Conservation (phyloP, 2,329 filamentous ascomycete species). For the Ascocoryne sarcoides region DNA sequence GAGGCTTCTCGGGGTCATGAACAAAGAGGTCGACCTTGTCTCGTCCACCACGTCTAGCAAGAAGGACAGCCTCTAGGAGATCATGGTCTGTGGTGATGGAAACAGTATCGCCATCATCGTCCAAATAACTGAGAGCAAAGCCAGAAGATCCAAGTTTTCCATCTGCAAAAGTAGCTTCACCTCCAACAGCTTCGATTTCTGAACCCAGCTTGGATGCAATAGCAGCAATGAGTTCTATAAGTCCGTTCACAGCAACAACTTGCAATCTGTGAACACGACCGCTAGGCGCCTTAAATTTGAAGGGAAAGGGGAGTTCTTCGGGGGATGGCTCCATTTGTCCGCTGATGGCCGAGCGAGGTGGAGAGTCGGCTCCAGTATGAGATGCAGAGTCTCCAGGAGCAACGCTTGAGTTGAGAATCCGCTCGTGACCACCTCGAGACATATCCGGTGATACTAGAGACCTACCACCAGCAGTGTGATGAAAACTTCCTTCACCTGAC, state of each 20-base stretch:
- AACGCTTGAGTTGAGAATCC: slow-evolving; percentile 66
- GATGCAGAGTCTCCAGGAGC: slow-evolving; percentile 92
- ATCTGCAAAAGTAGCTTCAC: slow-evolving; percentile 67
- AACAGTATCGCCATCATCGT: slow-evolving; percentile 93
- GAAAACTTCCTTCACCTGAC: slow-evolving; percentile 79
- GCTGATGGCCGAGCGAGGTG: slow-evolving; percentile 52
- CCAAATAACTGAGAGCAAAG: slow-evolving; percentile 89
- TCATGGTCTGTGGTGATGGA: slow-evolving; percentile 96
- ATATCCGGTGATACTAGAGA: slow-evolving; percentile 77
- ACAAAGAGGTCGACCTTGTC: slow-evolving; percentile 98
- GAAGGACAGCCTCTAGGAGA: slow-evolving; percentile 76
- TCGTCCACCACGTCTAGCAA: slow-evolving; percentile 66
- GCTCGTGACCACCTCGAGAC: slow-evolving; percentile 49
- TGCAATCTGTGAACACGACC: slow-evolving; percentile 91
- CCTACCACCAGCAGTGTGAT: slow-evolving; percentile 55
- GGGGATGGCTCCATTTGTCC: slow-evolving; percentile 46
- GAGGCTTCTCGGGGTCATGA: slow-evolving; percentile 85
- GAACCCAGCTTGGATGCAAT: slow-evolving; percentile 78
- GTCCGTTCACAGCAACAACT: slow-evolving; percentile 69
- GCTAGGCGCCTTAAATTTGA: slow-evolving; percentile 98
- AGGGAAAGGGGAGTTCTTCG: slow-evolving; percentile 77
- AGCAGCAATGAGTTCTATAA: slow-evolving; percentile 66
- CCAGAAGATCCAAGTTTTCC: slow-evolving; percentile 69
- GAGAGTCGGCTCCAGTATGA: slow-evolving; percentile 75
- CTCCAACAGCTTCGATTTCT: slow-evolving; percentile 78